Percentiles rank a stretch among this genome's conserved stretches.
These are phyloP conservation scores for Melampsora larici-populina DNA, from an alignment of 1,284 basidiomycete species.

Conservation along the genomic window DNA sequence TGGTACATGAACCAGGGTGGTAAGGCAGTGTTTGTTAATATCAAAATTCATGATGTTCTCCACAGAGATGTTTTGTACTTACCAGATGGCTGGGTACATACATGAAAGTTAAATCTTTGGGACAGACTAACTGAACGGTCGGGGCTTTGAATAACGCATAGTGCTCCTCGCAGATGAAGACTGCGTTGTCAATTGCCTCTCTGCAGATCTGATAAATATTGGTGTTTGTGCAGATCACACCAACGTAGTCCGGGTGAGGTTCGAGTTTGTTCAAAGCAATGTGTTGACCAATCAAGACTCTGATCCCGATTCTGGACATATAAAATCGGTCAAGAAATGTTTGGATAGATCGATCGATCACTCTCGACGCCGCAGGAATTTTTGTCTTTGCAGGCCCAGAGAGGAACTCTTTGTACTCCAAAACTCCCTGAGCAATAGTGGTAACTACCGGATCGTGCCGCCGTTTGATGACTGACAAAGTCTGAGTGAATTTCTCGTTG, in stretches of 20 bases:
- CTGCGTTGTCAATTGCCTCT: slow-evolving; percentile 97
- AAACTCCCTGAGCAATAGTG: slow-evolving; percentile 78
- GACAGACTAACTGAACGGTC: slow-evolving; percentile 94
- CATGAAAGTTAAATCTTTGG: slow-evolving; percentile 78
- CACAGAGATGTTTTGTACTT: slow-evolving; percentile 27
- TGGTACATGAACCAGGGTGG: neutral
- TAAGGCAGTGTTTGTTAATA: neutral
- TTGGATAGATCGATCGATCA: slow-evolving; percentile 84
- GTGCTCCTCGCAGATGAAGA: slow-evolving; percentile 97
- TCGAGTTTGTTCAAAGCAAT: slow-evolving; percentile 86
- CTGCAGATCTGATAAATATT: slow-evolving; percentile 94
- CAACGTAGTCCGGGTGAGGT: slow-evolving; percentile 86
- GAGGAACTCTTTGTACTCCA: slow-evolving; percentile 62
- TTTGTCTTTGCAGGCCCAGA: slow-evolving; percentile 60
- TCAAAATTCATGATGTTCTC: slow-evolving; percentile 56
- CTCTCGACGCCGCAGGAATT: slow-evolving; percentile 58
- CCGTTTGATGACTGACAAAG: slow-evolving; percentile 84
- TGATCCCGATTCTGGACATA: slow-evolving; percentile 92
- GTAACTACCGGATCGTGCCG: slow-evolving; percentile 97
- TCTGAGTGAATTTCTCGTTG: slow-evolving; percentile 83
- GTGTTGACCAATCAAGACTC: slow-evolving; percentile 88
- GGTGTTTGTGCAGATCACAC: slow-evolving; percentile 94
- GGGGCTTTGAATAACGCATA: slow-evolving; percentile 91
- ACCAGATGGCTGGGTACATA: slow-evolving; percentile 86
- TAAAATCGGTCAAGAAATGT: slow-evolving; percentile 97